phyloP scores from a whole-genome alignment of 805 yeast genomes.

The Pichia paraexigua region DNA sequence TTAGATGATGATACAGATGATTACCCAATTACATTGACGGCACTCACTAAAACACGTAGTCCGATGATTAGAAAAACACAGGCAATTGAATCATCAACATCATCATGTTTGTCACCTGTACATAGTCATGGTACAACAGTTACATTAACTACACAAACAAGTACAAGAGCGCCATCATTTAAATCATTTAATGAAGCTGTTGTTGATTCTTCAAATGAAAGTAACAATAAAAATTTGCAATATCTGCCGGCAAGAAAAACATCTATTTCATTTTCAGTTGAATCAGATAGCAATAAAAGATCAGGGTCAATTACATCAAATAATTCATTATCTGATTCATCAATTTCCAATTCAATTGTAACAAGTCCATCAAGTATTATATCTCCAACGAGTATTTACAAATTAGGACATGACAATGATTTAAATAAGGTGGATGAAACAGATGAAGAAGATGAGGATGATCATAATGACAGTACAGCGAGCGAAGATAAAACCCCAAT shows the following conservation, averaged over 20 bases:
- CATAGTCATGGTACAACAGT: constrained; percentile 12
- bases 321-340: constrained; percentile 4
- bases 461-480: constrained; percentile 5
- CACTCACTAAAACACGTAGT: constrained; percentile 1
- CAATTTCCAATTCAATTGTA: not conserved
- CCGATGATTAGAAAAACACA: constrained; percentile 1
- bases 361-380: constrained; percentile 3
- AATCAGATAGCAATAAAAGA: constrained; percentile 9
- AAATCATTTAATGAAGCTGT: constrained; percentile 4
- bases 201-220: constrained; percentile 2
- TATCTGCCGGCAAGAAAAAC: constrained; percentile 22
- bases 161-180: constrained; percentile 7
- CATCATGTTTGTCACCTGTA: constrained; percentile 10
- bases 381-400: not conserved
- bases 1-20: constrained; percentile 12
- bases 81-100: constrained; percentile 7
- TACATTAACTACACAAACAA: constrained; percentile 9
- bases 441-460: constrained; percentile 10
- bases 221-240: constrained; percentile 4
- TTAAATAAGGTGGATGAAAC: constrained; percentile 9
- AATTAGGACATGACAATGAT: not conserved
- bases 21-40: constrained; percentile 7
- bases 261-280: constrained; percentile 20
- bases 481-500: constrained; percentile 11
- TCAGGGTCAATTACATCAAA: constrained; percentile 20